Percentiles rank a stretch among this genome's conserved stretches.
phyloP scores from a whole-genome alignment of 164 flowering plant genomes.

The Tetrastigma voinierianum region DNA sequence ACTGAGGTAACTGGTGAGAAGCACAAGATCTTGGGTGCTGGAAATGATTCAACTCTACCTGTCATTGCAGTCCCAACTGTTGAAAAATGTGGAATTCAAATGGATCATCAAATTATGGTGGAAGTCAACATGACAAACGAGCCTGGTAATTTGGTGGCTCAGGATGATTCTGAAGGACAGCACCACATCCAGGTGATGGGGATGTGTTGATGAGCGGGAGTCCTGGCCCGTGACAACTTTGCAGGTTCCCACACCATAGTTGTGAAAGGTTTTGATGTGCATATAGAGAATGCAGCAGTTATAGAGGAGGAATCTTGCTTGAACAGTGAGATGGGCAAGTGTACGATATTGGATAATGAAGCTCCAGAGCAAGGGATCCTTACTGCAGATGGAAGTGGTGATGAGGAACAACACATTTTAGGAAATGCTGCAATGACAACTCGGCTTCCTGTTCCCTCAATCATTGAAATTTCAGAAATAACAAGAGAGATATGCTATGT shows the following conservation, averaged over 20 bases:
- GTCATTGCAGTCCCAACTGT: not conserved
- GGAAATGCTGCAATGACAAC: not conserved
- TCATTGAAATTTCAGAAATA: conserved; percentile 12
- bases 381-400: not conserved
- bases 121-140: not conserved
- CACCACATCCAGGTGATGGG: not conserved
- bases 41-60: not conserved
- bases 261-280: not conserved
- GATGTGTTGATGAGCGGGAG: not conserved
- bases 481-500: conserved; percentile 9
- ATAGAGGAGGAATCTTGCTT: conserved; percentile 2
- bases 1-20: conserved; percentile 4
- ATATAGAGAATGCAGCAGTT: not conserved
- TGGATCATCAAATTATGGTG: conserved; percentile 9
- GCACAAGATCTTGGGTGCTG: conserved; percentile 2
- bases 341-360: conserved; percentile 2
- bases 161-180: conserved; percentile 14
- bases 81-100: conserved; percentile 7
- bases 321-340: conserved; percentile 2
- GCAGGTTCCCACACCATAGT: conserved; percentile 2
- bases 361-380: not conserved
- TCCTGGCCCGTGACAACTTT: conserved; percentile 5
- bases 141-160: conserved; percentile 1
- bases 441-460: conserved; percentile 7
- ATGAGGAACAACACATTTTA: not conserved